Evolutionary conservation across 371 early-diverging fungal genomes (phyloP).

Genomic region (Apophysomyces elegans): DNA sequence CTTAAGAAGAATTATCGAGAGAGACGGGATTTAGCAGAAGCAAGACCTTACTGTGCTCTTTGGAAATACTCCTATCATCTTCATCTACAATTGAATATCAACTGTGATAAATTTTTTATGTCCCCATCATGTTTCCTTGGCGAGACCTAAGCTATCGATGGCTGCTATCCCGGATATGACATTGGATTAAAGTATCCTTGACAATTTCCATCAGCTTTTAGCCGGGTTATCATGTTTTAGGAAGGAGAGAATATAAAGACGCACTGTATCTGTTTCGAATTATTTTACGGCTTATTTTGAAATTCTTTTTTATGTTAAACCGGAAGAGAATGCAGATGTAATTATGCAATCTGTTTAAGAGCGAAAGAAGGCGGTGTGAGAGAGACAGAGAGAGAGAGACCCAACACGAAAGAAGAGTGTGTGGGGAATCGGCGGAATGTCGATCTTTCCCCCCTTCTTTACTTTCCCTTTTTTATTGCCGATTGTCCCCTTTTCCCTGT

Average conservation of each 20-base stretch:
- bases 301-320: conserved; percentile 6
- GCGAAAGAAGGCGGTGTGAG: neutral
- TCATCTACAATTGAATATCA: too few relatives aligned
- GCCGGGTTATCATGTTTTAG: neutral
- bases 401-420: neutral
- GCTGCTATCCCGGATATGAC: too few relatives aligned
- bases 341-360: conserved; percentile 3
- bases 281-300: conserved; percentile 6
- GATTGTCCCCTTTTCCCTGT: neutral
- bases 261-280: conserved; percentile 2
- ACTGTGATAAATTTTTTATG: too few relatives aligned
- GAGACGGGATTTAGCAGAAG: too few relatives aligned
- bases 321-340: conserved; percentile 5
- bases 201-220: too few relatives aligned
- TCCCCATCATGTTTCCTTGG: too few relatives aligned
- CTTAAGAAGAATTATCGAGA: too few relatives aligned
- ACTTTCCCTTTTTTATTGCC: conserved; percentile 6
- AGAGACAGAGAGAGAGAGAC: neutral
- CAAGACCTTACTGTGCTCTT: too few relatives aligned
- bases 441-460: conserved; percentile 2
- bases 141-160: too few relatives aligned
- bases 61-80: too few relatives aligned
- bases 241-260: neutral
- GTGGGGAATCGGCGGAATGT: conserved; percentile 8
- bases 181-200: too few relatives aligned